Conservation (phyloP, 352 stramenopile genomes). For the Phytophthora sansomeana region DNA sequence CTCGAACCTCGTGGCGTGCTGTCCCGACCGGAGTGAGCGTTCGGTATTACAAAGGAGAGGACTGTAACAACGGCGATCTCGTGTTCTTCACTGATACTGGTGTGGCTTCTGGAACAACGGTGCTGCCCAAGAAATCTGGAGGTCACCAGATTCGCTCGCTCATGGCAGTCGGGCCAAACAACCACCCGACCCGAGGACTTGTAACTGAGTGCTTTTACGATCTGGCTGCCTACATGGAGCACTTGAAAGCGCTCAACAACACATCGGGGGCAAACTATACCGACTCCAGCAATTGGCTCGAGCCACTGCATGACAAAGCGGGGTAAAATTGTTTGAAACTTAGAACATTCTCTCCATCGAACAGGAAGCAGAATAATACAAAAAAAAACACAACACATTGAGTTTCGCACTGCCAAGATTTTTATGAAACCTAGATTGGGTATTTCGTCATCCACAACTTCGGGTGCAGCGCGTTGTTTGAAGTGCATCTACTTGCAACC, state of each 20-base stretch:
- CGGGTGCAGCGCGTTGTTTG: no score
- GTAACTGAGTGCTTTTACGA: not conserved
- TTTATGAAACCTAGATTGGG: no score
- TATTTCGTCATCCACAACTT: no score
- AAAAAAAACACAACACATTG: no score
- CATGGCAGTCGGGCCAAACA: not conserved
- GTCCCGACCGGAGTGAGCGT: not conserved
- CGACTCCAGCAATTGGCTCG: not conserved
- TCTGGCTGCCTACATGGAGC: not conserved
- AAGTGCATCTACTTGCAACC: no score
- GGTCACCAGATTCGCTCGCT: not conserved
- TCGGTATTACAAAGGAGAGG: not conserved
- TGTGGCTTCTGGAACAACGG: not conserved
- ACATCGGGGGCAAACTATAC: not conserved
- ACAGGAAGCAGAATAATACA: no score
- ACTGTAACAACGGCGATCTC: not conserved
- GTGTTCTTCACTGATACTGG: not conserved
- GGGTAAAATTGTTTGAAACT: not conserved
- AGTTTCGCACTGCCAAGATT: no score
- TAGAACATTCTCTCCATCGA: no score
- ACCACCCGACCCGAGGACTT: not conserved
- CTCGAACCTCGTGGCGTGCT: not conserved
- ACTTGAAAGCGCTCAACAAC: not conserved
- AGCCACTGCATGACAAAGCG: not conserved
- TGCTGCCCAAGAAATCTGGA: constrained; percentile 4